These are phyloP conservation scores for Torrubiella hemipterigena DNA, from an alignment of 2,329 filamentous ascomycete species.

Conservation along the genomic window DNA sequence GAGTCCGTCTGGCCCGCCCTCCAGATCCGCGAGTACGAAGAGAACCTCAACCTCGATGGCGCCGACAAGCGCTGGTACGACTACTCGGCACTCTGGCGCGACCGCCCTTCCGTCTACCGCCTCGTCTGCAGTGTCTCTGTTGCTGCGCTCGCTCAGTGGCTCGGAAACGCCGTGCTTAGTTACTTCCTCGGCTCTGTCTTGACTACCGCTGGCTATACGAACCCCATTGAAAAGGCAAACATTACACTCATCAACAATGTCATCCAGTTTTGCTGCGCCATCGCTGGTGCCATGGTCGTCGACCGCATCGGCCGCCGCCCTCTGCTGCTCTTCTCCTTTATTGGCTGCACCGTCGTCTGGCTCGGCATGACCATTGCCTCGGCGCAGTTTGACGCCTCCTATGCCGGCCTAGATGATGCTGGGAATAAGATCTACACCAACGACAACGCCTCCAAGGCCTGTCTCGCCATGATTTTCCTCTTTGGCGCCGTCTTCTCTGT, in stretches of 20 bases:
- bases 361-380: constrained; percentile 36
- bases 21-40: constrained; percentile 30
- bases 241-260: constrained; percentile 32
- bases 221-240: constrained; percentile 25
- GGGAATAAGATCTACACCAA: constrained; percentile 15
- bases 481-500: constrained; percentile 39
- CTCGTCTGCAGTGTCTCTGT: constrained; percentile 28
- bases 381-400: constrained; percentile 21
- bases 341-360: constrained; percentile 35
- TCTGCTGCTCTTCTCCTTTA: constrained; percentile 37
- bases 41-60: constrained; percentile 29
- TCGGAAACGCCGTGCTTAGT: constrained; percentile 23
- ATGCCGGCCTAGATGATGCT: constrained; percentile 14
- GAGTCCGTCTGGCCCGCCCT: constrained; percentile 19
- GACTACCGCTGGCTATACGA: constrained; percentile 30
- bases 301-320: constrained; percentile 34
- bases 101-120: constrained; percentile 26
- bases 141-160: constrained; percentile 29
- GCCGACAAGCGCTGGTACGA: constrained; percentile 36
- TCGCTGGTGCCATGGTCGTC: constrained; percentile 15
- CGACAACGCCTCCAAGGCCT: constrained; percentile 25
- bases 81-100: constrained; percentile 30
- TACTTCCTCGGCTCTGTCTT: constrained; percentile 35
- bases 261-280: constrained; percentile 28
- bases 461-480: constrained; percentile 37